Percentiles rank a stretch among this genome's conserved stretches.
Conservation (phyloP, 2,329 filamentous ascomycete species). For the Macroventuria anomochaeta region DNA sequence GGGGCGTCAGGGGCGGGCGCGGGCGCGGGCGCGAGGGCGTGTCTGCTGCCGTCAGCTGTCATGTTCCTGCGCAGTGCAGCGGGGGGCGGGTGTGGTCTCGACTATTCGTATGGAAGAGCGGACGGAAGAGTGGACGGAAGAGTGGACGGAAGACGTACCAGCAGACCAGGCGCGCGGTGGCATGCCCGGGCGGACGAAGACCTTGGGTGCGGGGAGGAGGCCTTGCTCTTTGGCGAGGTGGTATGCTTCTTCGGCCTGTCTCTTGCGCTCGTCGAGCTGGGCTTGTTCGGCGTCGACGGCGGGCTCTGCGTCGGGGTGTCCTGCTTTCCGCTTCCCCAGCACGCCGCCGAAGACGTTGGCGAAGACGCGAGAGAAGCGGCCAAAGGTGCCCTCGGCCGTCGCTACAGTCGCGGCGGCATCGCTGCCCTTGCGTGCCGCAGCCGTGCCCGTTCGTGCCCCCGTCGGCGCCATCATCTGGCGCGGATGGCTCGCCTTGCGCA, state of each 20-base stretch:
- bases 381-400: constrained; percentile 32
- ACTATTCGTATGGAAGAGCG: not conserved
- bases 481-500: not conserved
- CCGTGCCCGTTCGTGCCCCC: not conserved
- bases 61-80: too few relatives aligned
- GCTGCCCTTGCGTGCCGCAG: constrained; percentile 1
- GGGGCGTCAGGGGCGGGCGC: constrained; percentile 14
- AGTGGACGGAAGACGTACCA: constrained; percentile 1
- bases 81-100: too few relatives aligned
- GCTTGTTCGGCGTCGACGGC: constrained; percentile 21
- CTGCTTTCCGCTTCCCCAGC: constrained; percentile 44
- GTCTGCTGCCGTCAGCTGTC: not conserved
- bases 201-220: constrained; percentile 43
- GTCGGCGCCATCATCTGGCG: constrained; percentile 1
- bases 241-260: constrained; percentile 41
- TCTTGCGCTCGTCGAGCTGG: constrained; percentile 35
- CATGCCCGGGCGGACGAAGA: constrained; percentile 37
- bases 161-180: constrained; percentile 14
- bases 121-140: too few relatives aligned
- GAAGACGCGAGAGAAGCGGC: constrained; percentile 38
- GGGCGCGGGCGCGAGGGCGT: not conserved
- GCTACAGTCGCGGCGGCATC: constrained; percentile 8
- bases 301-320: constrained; percentile 28
- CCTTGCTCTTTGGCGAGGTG: constrained; percentile 41
- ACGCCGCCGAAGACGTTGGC: constrained; percentile 33